A percentile compares a stretch with the other conserved stretches of the same genome.
These are phyloP conservation scores for Agrocybe chaxingu DNA, from an alignment of 768 basidiomycete species.

Conservation along the genomic window DNA sequence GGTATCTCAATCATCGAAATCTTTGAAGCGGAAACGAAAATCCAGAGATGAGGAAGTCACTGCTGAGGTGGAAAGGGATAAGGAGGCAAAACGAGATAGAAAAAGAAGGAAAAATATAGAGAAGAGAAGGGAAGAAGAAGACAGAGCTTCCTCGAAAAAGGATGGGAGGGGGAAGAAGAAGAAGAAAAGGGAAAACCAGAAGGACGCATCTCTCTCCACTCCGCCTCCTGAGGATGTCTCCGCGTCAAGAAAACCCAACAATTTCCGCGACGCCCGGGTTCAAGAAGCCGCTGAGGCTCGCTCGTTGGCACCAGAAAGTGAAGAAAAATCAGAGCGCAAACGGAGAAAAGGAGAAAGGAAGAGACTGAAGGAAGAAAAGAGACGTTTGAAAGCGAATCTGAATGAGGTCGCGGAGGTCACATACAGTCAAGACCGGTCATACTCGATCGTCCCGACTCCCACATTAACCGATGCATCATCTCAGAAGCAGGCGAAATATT, in stretches of 20 bases:
- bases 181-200: neutral
- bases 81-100: constrained; percentile 10
- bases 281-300: no score
- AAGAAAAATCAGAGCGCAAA: no score
- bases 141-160: constrained; percentile 5
- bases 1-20: constrained; percentile 12
- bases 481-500: neutral
- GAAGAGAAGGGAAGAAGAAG: constrained; percentile 12
- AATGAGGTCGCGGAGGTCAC: neutral
- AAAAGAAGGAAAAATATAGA: constrained; percentile 11
- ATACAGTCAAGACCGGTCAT: neutral
- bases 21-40: constrained; percentile 6
- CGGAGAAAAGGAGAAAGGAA: constrained; percentile 12
- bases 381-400: constrained; percentile 1
- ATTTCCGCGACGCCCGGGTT: no score
- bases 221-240: neutral
- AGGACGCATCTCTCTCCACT: neutral
- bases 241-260: no score
- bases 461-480: neutral
- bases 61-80: constrained; percentile 6
- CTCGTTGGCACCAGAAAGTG: no score
- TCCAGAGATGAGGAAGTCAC: neutral
- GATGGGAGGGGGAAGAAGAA: neutral
- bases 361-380: constrained; percentile 11
- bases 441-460: neutral